Percentiles rank a stretch among this genome's conserved stretches.
phyloP scores from a whole-genome alignment of 192 early-diverging fungal species.

The Backusella luteola region DNA sequence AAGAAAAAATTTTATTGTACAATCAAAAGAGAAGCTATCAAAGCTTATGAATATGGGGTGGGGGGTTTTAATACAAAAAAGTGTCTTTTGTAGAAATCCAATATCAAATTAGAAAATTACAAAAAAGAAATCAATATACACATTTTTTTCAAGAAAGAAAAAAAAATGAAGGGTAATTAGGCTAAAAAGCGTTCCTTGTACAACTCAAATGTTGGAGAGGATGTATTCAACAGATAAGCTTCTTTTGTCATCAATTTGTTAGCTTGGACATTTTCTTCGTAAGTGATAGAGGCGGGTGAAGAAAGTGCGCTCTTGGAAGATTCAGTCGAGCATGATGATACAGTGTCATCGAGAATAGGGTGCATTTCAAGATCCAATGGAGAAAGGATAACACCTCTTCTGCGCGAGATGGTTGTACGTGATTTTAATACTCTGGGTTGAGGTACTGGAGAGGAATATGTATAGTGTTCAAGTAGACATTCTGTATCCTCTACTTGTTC shows the following conservation, averaged over 20 bases:
- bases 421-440: neutral
- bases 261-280: neutral
- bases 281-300: neutral
- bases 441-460: neutral
- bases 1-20: neutral
- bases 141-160: neutral
- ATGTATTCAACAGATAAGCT: neutral
- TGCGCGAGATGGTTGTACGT: constrained; percentile 3
- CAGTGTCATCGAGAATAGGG: neutral
- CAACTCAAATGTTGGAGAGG: constrained; percentile 1
- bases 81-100: neutral
- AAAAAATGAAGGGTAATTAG: neutral
- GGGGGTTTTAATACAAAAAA: neutral
- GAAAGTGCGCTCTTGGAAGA: neutral
- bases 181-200: neutral
- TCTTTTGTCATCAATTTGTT: neutral
- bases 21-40: neutral
- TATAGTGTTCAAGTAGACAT: neutral
- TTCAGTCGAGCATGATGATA: neutral
- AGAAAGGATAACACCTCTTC: constrained; percentile 18
- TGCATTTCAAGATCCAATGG: neutral
- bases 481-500: neutral
- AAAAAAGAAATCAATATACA: constrained; percentile 2
- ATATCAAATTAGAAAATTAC: neutral
- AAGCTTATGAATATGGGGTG: neutral